phyloP scores from a whole-genome alignment of 208 protist genomes.

The Crithidia bombi region DNA sequence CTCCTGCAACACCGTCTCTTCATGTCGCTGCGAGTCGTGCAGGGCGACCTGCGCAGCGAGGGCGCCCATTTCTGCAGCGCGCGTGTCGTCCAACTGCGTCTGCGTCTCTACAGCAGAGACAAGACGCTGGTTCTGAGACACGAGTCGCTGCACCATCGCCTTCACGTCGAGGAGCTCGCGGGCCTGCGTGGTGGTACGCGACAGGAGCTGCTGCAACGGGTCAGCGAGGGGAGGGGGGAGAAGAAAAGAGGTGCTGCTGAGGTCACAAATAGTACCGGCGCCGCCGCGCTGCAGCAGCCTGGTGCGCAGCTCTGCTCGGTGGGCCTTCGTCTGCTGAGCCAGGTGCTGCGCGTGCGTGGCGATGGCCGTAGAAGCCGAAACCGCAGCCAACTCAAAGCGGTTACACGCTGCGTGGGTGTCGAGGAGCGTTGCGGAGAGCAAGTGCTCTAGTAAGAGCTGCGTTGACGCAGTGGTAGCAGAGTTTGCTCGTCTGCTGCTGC shows the following conservation, averaged over 20 bases:
- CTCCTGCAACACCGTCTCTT: conserved; percentile 8
- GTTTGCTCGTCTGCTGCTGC: background rate
- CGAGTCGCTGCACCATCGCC: conserved; percentile 13
- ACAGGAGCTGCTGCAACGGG: conserved; percentile 8
- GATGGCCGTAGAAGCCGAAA: background rate
- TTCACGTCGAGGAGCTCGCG: conserved; percentile 9
- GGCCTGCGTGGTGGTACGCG: background rate
- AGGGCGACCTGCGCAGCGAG: conserved; percentile 18
- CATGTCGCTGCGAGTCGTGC: background rate
- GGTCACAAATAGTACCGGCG: too few relatives aligned
- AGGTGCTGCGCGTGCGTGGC: background rate
- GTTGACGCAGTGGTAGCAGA: too few relatives aligned
- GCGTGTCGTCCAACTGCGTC: conserved; percentile 7
- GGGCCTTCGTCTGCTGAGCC: background rate
- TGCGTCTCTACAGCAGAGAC: conserved; percentile 20
- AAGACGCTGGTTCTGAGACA: conserved; percentile 20
- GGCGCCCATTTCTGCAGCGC: conserved; percentile 8
- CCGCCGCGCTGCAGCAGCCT: too few relatives aligned
- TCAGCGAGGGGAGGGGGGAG: background rate
- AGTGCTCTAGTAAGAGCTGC: background rate
- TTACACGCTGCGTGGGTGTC: conserved; percentile 17
- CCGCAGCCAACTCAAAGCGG: background rate
- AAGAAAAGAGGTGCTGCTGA: background rate
- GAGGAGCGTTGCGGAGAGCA: conserved; percentile 9
- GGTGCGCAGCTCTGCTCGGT: background rate